phyloP scores from a whole-genome alignment of 345 rosid species.

The Eucalyptus virginea region DNA sequence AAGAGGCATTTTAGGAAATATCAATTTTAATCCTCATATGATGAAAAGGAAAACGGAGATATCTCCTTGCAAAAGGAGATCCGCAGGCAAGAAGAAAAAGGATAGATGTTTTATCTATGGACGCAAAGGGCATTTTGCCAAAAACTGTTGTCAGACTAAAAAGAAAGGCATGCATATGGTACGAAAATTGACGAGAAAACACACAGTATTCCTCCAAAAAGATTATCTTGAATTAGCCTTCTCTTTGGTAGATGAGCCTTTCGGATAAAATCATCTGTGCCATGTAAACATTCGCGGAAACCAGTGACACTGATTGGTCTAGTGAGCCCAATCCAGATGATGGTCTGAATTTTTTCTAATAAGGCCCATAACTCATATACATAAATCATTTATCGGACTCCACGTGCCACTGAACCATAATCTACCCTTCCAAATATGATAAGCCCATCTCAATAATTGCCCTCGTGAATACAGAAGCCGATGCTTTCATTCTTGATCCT shows the following conservation, averaged over 20 bases:
- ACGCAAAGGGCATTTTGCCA: neutral
- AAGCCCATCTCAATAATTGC: neutral
- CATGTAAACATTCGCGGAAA: neutral
- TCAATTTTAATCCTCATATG: neutral
- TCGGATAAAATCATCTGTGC: neutral
- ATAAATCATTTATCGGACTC: neutral
- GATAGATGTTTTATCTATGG: neutral
- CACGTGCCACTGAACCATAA: neutral
- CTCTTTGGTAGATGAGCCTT: neutral
- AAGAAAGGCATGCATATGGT: neutral
- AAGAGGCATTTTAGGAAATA: neutral
- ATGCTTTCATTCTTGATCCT: neutral
- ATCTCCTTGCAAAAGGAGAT: neutral
- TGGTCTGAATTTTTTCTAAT: neutral
- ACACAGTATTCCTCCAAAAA: neutral
- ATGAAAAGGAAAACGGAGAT: neutral
- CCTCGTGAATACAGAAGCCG: neutral
- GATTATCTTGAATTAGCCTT: neutral
- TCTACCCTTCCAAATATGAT: neutral
- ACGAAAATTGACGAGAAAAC: neutral
- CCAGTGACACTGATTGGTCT: neutral
- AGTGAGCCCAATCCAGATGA: neutral
- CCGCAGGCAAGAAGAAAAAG: neutral
- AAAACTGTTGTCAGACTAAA: neutral
- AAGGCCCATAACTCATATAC: neutral